Base-by-base conservation (phyloP, 352 stramenopile genomes). In the Phytophthora pisi region DNA sequence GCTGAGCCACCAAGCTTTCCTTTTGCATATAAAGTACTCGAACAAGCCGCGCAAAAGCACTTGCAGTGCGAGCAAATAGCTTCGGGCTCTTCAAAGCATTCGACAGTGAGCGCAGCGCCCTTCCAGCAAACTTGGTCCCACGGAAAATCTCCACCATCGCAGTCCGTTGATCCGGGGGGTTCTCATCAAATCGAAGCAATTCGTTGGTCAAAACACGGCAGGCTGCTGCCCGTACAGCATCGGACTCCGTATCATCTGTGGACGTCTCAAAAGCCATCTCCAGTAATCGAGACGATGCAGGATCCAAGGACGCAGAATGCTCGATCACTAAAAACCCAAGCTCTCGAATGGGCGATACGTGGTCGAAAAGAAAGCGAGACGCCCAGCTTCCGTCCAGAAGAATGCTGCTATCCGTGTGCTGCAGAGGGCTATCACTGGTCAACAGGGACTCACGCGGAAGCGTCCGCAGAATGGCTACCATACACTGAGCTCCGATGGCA, bases 291-390 rank as follows among this genome's bases (percentile, higher is more conserved):
- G 45, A 57, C 13, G 68, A 64, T 8, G 61, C 54, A 49, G 31
- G 10, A n/a, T 55, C 51, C 3, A 26, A 31, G 4, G 26, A 59
- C 18, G 54, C 45, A 43, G 49, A 23, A 24, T 71, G 31, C 26
- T 63, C 55, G 16, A 84, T 51, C 7, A 77, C 51, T 8, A 47
- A 18, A 54, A 84, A 92, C 2, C 82, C 84, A 8, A 88, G 65
- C 9, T 77, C 70, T 24, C 84, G 78, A 5, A 89, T 61, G 1
- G 61, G 64, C n/a, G 84, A 82, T 15, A 68, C 63, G 24, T 83
- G 79, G 24, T 92, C 82, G 38, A 90, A 90, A 8, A 92, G 53
- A 30, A 90, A 72, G 11, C 84, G 64, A 18, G 82, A 82, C 13
- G 67, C 71, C 81, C 81, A 92, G 7, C 61, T 77, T n/a, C 70